phyloP scores from a whole-genome alignment of 441 rosid species.

The Monsonia emarginata region DNA sequence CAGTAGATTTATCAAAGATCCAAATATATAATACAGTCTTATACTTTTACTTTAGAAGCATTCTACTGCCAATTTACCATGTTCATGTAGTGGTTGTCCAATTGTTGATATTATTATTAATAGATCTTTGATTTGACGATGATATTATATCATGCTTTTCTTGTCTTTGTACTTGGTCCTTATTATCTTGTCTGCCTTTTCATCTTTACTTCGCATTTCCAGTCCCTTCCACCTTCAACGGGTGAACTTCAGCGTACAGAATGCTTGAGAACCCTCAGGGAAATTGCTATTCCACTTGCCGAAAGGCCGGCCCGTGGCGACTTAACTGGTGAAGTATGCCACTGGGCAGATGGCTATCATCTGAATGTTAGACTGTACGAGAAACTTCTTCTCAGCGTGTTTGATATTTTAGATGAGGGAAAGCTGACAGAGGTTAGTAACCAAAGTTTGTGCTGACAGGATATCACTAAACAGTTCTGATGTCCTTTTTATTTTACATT shows the following conservation, averaged over 20 bases:
- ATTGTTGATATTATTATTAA: not conserved
- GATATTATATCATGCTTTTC: not conserved
- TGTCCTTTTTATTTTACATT: not conserved
- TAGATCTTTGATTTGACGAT: not conserved
- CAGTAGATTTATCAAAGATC: not conserved
- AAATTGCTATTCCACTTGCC: slow-evolving; percentile 81
- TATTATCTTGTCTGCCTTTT: slow-evolving; percentile 15
- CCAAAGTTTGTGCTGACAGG: slow-evolving; percentile 13
- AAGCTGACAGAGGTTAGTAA: slow-evolving; percentile 77
- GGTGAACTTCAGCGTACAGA: slow-evolving; percentile 93
- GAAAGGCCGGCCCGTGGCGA: slow-evolving; percentile 98
- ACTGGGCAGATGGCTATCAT: slow-evolving; percentile 99
- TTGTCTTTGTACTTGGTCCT: not conserved
- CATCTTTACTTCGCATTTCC: slow-evolving; percentile 18
- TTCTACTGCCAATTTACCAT: not conserved
- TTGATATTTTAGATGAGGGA: slow-evolving; percentile 91
- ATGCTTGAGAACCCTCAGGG: slow-evolving; percentile 80
- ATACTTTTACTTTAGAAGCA: not conserved
- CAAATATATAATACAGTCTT: not conserved
- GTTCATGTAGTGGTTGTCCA: not conserved
- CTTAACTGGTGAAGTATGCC: slow-evolving; percentile 97
- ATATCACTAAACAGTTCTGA: not conserved
- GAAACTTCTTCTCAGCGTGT: slow-evolving; percentile 86
- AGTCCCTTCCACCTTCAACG: slow-evolving; percentile 75
- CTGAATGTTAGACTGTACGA: slow-evolving; percentile 83